Evolutionary conservation across 108 stramenopile species (phyloP), one percentile per base, ranked within the genome.

Genomic region (Skeletonema marinoi): DNA sequence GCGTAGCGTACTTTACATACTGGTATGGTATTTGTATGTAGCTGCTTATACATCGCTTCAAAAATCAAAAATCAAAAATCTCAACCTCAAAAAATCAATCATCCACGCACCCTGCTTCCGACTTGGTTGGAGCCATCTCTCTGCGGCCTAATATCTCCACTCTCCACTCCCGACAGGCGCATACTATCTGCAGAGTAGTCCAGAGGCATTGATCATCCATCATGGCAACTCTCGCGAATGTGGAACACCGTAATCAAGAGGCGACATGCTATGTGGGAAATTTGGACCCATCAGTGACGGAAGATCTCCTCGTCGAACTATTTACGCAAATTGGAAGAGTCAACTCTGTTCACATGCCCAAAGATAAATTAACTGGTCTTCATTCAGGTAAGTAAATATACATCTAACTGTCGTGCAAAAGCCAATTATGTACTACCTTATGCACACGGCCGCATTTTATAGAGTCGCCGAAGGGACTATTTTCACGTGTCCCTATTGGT

Each of bases 221-320:
- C 68, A 95, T 95, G 94, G 92, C 94, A 14, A 88, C 88, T 65
- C 84, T 95, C 61, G 93, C 96, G n/a, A 90, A 90, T 25, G 93
- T 97, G 12, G 97, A 98, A 77, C 99, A 99, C 73, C 96, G 98
- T 46, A 99, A 99, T 79, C 98, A 99, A 87, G 98, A 98, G 82
- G 99, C 99, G 42, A 99, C 99, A 3, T 88, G 90, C 78, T 98
- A 99, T 77, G 97, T 97, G 19, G 98, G 98, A 68, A 98, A 98
- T 70, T 86, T 99, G 35, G 97, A 98, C 74, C 73, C 91, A 2
- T 60, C 81, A 14, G 93, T 94, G 44, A 87, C 86, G 42, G 98
- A 99, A 70, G 95, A 90, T 59, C 82, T 99, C 17, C 71, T 99
- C 42, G 87, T 97, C 76, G 99, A 99, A 74, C 87, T 98, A 16